Evolutionary conservation across 2,329 filamentous ascomycete species (phyloP), one percentile per base, ranked within the genome.

Genomic region (Didymella glomerata): DNA sequence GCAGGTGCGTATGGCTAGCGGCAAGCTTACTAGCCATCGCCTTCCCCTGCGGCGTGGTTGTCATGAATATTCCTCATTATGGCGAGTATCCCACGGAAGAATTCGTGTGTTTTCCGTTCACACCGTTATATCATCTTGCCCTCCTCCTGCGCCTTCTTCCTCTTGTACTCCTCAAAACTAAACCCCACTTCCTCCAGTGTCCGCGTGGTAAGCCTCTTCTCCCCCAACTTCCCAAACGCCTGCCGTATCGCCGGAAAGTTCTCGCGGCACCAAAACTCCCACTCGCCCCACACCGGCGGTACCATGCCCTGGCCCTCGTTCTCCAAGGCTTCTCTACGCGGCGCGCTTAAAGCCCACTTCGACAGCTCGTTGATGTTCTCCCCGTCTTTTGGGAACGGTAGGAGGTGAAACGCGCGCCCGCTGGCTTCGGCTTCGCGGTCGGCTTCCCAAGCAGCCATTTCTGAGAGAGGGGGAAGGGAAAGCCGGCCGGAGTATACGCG

Each of bases 401-500:
- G 69, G 0, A 84, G 74, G 61, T 88, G 86, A 51, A 88, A 88
- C 3, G 71, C 68, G 16, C 80, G 79, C 1, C 81, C 82, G 1
- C 85, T 85, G 32, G 76, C 78, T 46, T 81, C 75, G 1, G 70
- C 69, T 58, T 80, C 65, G 3, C 73, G 70, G 0, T 67, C 60
- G 2, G 74, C 54, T 72, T 91, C 90, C 92, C 91, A 96, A 2
- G 70, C 69, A 54, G 82, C 76, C 89, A 97, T 96, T 50, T 87
- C 86, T 0, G 79, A 72, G 1, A 73, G 74, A 0, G 85, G 71
- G 0, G 93, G 93, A 9, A 97, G 79, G 0, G 77, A 63, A 0
- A 97, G 79, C 0, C 86, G 80, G 32, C 90, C 90, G 0, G 91
- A 86, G 85, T 91, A 96, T 0, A 93, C 84, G 1, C 91, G 86